phyloP scores from a whole-genome alignment of 768 basidiomycete species.

The Lactarius hengduanensis region DNA sequence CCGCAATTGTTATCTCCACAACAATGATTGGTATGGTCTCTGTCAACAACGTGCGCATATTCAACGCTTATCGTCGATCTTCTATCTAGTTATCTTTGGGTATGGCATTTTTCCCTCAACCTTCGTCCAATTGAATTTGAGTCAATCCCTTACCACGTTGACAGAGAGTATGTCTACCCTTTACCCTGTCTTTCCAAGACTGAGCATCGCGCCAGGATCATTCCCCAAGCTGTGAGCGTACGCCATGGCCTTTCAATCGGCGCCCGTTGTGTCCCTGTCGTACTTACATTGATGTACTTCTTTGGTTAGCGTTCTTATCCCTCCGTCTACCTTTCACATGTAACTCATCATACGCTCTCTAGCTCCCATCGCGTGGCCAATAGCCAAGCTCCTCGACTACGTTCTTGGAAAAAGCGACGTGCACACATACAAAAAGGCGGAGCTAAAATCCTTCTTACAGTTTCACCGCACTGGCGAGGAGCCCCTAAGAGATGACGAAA shows the following conservation, averaged over 20 bases:
- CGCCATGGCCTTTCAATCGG: conserved; percentile 60
- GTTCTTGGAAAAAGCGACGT: conserved; percentile 74
- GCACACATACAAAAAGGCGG: conserved; percentile 78
- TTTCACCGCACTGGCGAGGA: conserved; percentile 79
- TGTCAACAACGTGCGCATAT: not conserved
- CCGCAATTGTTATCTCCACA: conserved; percentile 77
- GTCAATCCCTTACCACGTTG: too few relatives aligned
- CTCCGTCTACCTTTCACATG: not conserved
- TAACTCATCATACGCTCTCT: not conserved
- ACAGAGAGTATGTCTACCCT: conserved; percentile 17
- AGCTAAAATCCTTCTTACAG: conserved; percentile 59
- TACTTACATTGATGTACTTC: conserved; percentile 50
- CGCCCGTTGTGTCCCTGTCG: conserved; percentile 50
- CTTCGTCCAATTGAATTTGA: not conserved
- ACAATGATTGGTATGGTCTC: conserved; percentile 57
- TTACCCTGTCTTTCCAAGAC: not conserved
- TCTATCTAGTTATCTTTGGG: conserved; percentile 73
- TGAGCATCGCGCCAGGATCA: conserved; percentile 44
- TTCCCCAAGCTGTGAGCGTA: conserved; percentile 70
- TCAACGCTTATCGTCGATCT: conserved; percentile 8
- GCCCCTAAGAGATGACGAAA: conserved; percentile 77
- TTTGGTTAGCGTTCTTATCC: conserved; percentile 38
- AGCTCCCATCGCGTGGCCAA: conserved; percentile 59
- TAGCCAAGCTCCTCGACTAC: conserved; percentile 71
- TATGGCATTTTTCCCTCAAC: conserved; percentile 37